These are phyloP conservation scores for Penicillium dipodomyicola DNA, from an alignment of 495 filamentous ascomycete genomes.

Conservation along the genomic window DNA sequence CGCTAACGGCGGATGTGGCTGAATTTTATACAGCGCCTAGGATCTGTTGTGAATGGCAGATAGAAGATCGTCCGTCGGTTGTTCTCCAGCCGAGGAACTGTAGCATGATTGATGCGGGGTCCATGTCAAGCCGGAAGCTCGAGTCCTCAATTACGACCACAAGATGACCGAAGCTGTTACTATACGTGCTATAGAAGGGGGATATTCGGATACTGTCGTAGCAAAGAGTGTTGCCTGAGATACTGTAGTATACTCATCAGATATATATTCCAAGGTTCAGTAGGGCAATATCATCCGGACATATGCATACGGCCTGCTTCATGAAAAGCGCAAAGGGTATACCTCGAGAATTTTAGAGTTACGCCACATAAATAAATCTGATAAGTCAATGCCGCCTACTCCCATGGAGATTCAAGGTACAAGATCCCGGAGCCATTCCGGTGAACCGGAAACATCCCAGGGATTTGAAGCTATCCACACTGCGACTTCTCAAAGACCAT, in stretches of 20 bases:
- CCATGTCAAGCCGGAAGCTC: not conserved
- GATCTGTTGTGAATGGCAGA: not conserved
- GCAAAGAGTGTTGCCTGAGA: not conserved
- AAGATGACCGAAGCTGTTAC: not conserved
- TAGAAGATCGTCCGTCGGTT: not conserved
- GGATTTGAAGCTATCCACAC: not conserved
- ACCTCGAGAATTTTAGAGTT: no score
- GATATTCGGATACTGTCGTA: not conserved
- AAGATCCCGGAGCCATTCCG: not conserved
- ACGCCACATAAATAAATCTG: no score
- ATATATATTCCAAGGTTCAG: not conserved
- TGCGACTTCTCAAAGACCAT: not conserved
- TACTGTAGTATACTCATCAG: not conserved
- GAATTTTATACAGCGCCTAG: not conserved
- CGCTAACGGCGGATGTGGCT: no score
- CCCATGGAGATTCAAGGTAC: not conserved
- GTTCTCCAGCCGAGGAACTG: not conserved
- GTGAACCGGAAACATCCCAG: not conserved
- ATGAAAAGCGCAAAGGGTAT: no score
- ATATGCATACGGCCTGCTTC: no score
- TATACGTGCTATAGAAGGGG: not conserved
- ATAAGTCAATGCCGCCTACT: no score
- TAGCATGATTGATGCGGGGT: not conserved
- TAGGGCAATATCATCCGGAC: no score
- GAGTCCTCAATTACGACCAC: not conserved